phyloP scores from a whole-genome alignment of 768 basidiomycete genomes.

The Tulasnella sp. region DNA sequence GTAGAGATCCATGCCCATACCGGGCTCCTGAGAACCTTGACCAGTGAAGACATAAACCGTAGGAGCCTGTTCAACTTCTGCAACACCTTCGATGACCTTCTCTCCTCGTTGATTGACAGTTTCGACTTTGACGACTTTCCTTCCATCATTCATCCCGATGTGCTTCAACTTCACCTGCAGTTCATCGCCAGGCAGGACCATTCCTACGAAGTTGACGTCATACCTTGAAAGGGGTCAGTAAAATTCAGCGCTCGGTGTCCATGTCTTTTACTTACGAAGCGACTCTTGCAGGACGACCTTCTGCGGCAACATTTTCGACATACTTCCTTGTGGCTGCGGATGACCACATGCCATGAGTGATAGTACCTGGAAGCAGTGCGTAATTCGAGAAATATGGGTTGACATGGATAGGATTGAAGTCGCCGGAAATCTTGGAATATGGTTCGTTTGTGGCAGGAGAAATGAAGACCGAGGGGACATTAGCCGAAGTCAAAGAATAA shows the following conservation, averaged over 20 bases:
- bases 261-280: slow-evolving; percentile 44
- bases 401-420: slow-evolving; percentile 97
- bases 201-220: slow-evolving; percentile 35
- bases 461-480: slow-evolving; percentile 51
- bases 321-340: slow-evolving; percentile 88
- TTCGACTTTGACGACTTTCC: slow-evolving; percentile 36
- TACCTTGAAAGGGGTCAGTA: slow-evolving; percentile 12
- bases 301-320: slow-evolving; percentile 86
- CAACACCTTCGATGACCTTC: slow-evolving; percentile 83
- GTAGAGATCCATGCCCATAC: slow-evolving; percentile 99
- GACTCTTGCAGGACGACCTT: slow-evolving; percentile 85
- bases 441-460: slow-evolving; percentile 88
- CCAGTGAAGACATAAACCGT: slow-evolving; percentile 39
- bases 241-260: background rate
- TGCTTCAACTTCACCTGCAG: slow-evolving; percentile 35
- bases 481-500: slow-evolving; percentile 62
- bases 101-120: slow-evolving; percentile 59
- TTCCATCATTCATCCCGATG: slow-evolving; percentile 33
- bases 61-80: slow-evolving; percentile 83
- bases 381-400: slow-evolving; percentile 97
- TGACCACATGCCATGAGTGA: slow-evolving; percentile 96
- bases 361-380: slow-evolving; percentile 85
- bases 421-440: slow-evolving; percentile 90
- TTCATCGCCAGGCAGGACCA: slow-evolving; percentile 36
- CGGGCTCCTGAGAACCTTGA: slow-evolving; percentile 40